Base-by-base conservation (phyloP, 768 basidiomycete species). In the Galerina sulciceps region DNA sequence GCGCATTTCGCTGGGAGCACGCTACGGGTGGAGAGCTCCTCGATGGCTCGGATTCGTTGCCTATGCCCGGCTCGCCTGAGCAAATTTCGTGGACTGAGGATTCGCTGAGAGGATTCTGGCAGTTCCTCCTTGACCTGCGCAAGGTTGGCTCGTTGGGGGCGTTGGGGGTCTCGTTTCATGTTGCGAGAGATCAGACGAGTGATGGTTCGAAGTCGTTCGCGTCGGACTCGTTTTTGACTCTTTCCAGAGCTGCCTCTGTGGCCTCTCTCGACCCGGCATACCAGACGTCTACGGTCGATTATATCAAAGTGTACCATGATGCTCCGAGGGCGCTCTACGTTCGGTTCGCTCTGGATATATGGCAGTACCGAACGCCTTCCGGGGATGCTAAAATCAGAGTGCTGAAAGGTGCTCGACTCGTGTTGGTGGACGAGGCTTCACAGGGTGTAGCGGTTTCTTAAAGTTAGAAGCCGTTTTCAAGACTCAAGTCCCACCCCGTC, bases 271-370 rank as follows among this genome's bases (percentile, higher is more conserved):
- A 17, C 15, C 49, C 37, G 48, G 34, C 26, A 4, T 31, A 1
- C 26, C 26, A 31, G 26, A 8, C 20, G 35, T 55, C 48, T 37
- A 56, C 57, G 8, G 65, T 74, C 43, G 85, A 87, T 64, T 75
- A 82, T 62, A 80, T 88, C 73, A 86, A 85, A 67, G 69, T 88
- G 35, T 86, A 85, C 67, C 85, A 86, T 64, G 84, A 86, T 60
- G 76, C 79, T 31, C 60, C 67, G 37, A 73, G 77, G 61, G 76
- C 83, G 6, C 76, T 85, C 69, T 69, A 73, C 59, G 67, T 88
- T 13, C 77, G 86, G 44, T 79, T 74, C 55, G 62, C 83, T 34
- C 69, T 88, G 44, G 80, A 86, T 65, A 74, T 78, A 13, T 87
- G 86, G 79, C 65, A 65, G 20, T 82, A 77, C 63, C 57, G 67